phyloP scores from a whole-genome alignment of 495 filamentous ascomycete species.

The Platismatia glauca region DNA sequence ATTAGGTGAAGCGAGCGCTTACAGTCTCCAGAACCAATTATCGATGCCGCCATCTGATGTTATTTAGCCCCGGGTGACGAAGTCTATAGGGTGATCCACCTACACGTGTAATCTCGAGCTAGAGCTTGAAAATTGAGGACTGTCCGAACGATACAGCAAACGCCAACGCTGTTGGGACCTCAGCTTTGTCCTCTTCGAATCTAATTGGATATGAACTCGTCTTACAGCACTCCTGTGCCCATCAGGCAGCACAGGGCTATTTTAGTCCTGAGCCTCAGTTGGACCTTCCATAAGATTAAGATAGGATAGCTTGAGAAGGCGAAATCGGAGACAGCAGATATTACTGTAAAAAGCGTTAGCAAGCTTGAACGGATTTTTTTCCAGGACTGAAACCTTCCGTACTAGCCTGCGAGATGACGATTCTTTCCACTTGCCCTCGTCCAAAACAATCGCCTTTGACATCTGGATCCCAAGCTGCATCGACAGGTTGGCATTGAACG shows the following conservation, averaged over 20 bases:
- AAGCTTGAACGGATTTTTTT: too few relatives aligned
- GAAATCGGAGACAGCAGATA: conserved; percentile 22
- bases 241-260: conserved; percentile 30
- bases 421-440: conserved; percentile 6
- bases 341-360: not conserved
- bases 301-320: conserved; percentile 29
- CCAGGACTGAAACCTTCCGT: too few relatives aligned
- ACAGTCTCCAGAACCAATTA: too few relatives aligned
- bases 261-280: conserved; percentile 25
- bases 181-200: conserved; percentile 11
- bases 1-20: too few relatives aligned
- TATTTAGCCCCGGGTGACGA: too few relatives aligned
- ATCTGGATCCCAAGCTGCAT: not conserved
- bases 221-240: conserved; percentile 25
- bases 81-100: too few relatives aligned
- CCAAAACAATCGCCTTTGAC: conserved; percentile 1
- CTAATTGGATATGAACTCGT: not conserved
- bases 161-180: not conserved
- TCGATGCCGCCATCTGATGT: too few relatives aligned
- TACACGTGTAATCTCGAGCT: too few relatives aligned
- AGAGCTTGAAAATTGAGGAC: too few relatives aligned
- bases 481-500: conserved; percentile 5
- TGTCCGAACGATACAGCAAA: conserved; percentile 3
- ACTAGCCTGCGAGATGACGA: conserved; percentile 13
- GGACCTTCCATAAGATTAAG: conserved; percentile 27